Percentiles rank a stretch among this genome's conserved stretches.
phyloP scores from a whole-genome alignment of 345 rosid species.

The Citropsis articulata region DNA sequence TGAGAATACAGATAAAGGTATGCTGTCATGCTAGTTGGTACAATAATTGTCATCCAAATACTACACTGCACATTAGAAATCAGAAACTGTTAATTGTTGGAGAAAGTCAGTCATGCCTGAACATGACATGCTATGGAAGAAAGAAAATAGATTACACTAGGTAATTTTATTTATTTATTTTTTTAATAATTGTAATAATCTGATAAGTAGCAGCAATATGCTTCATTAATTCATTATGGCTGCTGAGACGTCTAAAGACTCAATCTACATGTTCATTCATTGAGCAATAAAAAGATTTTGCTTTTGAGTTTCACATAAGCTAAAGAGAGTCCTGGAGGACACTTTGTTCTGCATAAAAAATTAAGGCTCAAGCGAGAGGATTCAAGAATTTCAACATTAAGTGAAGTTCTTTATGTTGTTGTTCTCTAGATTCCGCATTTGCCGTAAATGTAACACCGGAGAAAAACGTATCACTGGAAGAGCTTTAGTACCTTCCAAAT shows the following conservation, averaged over 20 bases:
- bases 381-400: not conserved
- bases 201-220: not conserved
- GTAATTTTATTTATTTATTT: not conserved
- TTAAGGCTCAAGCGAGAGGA: not conserved
- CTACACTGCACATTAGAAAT: slow-evolving; percentile 67
- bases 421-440: not conserved
- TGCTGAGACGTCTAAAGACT: not conserved
- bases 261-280: not conserved
- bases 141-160: not conserved
- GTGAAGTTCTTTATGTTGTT: not conserved
- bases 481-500: slow-evolving; percentile 77
- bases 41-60: slow-evolving; percentile 91
- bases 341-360: not conserved
- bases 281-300: not conserved
- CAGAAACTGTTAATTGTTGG: not conserved
- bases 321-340: not conserved
- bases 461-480: not conserved
- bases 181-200: not conserved
- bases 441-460: not conserved
- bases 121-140: not conserved
- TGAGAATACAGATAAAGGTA: slow-evolving; percentile 93
- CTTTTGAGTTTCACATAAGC: not conserved
- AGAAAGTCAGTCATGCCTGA: not conserved
- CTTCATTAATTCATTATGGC: not conserved
- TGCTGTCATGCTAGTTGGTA: slow-evolving; percentile 96